These are phyloP conservation scores for Kwoniella pini DNA, from an alignment of 768 basidiomycete genomes.

Conservation along the genomic window DNA sequence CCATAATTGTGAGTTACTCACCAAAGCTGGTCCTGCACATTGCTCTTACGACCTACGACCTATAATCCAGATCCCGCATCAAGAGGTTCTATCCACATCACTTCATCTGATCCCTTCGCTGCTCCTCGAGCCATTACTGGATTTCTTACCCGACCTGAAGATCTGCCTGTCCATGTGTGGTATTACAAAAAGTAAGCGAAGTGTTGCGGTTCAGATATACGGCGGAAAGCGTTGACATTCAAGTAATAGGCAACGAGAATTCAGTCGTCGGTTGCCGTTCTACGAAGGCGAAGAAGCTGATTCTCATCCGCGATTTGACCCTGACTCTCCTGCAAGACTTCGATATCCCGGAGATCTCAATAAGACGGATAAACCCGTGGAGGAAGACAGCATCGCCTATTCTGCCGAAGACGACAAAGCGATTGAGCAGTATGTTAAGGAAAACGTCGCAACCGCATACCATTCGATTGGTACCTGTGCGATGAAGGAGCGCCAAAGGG, in stretches of 20 bases:
- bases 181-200: slow-evolving; percentile 21
- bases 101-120: slow-evolving; percentile 22
- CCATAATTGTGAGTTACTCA: slow-evolving; percentile 16
- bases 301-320: slow-evolving; percentile 26
- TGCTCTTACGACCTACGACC: not conserved
- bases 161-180: slow-evolving; percentile 26
- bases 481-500: slow-evolving; percentile 1
- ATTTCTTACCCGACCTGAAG: slow-evolving; percentile 24
- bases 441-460: slow-evolving; percentile 27
- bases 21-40: not conserved
- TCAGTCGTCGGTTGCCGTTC: slow-evolving; percentile 25
- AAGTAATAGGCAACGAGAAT: slow-evolving; percentile 21
- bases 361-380: not conserved
- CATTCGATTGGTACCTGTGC: slow-evolving; percentile 27
- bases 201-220: not conserved
- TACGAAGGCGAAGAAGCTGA: slow-evolving; percentile 24
- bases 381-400: slow-evolving; percentile 19
- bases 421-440: slow-evolving; percentile 28
- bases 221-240: not conserved
- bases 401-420: slow-evolving; percentile 30
- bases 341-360: not conserved
- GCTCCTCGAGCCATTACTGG: slow-evolving; percentile 24
- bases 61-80: slow-evolving; percentile 17
- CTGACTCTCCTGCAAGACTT: slow-evolving; percentile 13
- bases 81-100: slow-evolving; percentile 30